These are phyloP conservation scores for Ascosphaera aggregata DNA, from an alignment of 2,329 filamentous ascomycete genomes.

Conservation along the genomic window DNA sequence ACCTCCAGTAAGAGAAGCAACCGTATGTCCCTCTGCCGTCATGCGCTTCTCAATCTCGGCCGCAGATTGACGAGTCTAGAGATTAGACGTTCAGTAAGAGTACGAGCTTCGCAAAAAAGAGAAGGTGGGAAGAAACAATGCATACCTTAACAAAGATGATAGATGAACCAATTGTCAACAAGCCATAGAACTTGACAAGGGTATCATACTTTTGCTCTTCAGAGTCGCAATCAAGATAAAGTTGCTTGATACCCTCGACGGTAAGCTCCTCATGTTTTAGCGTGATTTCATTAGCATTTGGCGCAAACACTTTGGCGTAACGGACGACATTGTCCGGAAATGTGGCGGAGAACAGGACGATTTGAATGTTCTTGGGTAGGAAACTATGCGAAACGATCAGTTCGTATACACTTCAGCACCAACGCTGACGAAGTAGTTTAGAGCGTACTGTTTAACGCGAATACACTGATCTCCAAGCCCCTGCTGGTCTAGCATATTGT, in stretches of 20 bases:
- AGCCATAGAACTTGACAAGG: conserved; percentile 96
- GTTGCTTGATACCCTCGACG: conserved; percentile 99
- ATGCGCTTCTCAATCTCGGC: conserved; percentile 98
- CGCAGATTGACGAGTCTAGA: no score
- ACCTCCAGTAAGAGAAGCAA: conserved; percentile 99
- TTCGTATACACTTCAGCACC: no score
- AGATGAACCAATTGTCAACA: conserved; percentile 95
- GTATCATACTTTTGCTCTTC: conserved; percentile 99
- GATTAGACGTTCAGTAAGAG: conserved; percentile 99
- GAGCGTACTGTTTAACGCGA: conserved; percentile 61
- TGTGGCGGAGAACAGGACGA: conserved; percentile 91
- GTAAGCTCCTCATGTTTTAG: conserved; percentile 99
- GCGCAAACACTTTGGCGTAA: conserved; percentile 99
- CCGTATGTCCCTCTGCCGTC: conserved; percentile 95
- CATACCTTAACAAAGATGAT: conserved; percentile 99
- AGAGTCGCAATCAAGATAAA: conserved; percentile 99
- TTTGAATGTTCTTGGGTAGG: conserved; percentile 91
- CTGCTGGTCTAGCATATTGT: conserved; percentile 98
- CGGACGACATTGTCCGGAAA: conserved; percentile 98
- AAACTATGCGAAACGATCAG: no score
- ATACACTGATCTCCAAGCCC: conserved; percentile 88
- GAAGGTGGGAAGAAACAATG: no score
- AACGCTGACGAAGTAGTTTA: no score
- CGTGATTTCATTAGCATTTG: conserved; percentile 92
- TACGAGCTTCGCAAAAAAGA: no score